Base-by-base conservation (phyloP, 2,329 filamentous ascomycete species). In the Colletotrichum horii region DNA sequence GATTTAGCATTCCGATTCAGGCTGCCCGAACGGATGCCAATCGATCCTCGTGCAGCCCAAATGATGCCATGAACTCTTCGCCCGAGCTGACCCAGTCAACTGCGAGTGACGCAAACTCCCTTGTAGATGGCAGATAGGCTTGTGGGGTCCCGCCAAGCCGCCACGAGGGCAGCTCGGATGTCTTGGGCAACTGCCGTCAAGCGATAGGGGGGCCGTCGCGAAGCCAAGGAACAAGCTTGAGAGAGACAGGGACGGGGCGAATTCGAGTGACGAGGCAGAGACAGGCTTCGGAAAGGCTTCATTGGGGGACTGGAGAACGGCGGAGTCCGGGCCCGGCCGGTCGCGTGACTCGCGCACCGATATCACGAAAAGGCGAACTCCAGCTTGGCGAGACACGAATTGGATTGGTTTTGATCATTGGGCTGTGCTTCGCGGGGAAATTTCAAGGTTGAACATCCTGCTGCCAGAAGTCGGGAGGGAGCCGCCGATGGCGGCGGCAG, bases 101-200 rank as follows among this genome's bases (percentile, higher is more conserved):
- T 62, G 64, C 32, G 16, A 36, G 48, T 48, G 34, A 56, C 60
- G 72, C 61, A 65, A 61, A 64, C 9, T 61, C 30, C 62, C 72
- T 34, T 66, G 68, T 38, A 8, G 14, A 22, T 52, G 56, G 36
- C 56, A 22, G 70, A 68, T 58, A 36, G n/a, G 34, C 43, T 22
- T 58, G 64, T 22, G 73, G 69, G 22, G 55, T 61, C 26, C 34
- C 56, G 73, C 73, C 70, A 75, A 75, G 73, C 62, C 70, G 56
- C 73, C 26, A 64, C 26, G 34, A 69, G 30, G 64, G 69, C 38
- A 60, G 56, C 73, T 55, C 61, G 61, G 72, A 38, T 28, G 68
- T 22, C 28, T 61, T 43, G 61, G 38, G 62, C 60, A 58, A 72
- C 61, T 43, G 62, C 67, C 56, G 56, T 52, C 56, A 24, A 67